phyloP scores from a whole-genome alignment of 2,329 filamentous ascomycete genomes.

The Corniculantispora saksenae region DNA sequence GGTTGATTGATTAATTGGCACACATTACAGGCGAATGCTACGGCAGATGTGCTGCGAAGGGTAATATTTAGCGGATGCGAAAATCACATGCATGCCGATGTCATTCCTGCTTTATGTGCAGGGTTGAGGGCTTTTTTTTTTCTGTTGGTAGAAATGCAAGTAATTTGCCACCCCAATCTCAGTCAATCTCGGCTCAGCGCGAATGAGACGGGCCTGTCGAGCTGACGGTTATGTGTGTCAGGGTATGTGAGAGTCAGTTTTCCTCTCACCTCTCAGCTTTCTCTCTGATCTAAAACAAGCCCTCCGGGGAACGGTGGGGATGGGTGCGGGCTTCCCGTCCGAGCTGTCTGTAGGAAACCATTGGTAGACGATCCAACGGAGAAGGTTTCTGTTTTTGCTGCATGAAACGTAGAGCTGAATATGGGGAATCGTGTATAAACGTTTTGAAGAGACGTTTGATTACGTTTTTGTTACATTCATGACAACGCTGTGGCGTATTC shows the following conservation, averaged over 20 bases:
- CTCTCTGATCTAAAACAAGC: slow-evolving; percentile 5
- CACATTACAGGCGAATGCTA: background rate
- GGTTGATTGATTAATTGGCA: background rate
- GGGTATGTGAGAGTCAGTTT: slow-evolving; percentile 1
- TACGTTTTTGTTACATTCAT: background rate
- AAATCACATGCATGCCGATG: background rate
- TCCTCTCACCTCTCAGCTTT: slow-evolving; percentile 3
- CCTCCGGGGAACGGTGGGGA: background rate
- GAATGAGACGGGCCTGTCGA: background rate
- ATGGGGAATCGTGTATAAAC: too few species aligned
- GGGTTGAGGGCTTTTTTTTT: background rate
- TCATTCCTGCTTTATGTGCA: background rate
- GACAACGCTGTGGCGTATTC: background rate
- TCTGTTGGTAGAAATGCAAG: background rate
- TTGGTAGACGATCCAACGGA: background rate
- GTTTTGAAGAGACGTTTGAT: background rate
- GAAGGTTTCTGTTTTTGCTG: background rate
- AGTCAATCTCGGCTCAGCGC: background rate
- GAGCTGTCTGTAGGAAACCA: background rate
- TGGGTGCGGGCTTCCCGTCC: slow-evolving; percentile 1
- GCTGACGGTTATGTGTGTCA: background rate
- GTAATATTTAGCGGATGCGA: background rate
- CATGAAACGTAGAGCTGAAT: background rate
- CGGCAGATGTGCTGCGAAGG: background rate
- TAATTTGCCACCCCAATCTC: slow-evolving; percentile 6